A percentile compares a stretch with the other conserved stretches of the same genome.
Conservation (phyloP, 345 rosid species). For the Gynandropsis gynandra region DNA sequence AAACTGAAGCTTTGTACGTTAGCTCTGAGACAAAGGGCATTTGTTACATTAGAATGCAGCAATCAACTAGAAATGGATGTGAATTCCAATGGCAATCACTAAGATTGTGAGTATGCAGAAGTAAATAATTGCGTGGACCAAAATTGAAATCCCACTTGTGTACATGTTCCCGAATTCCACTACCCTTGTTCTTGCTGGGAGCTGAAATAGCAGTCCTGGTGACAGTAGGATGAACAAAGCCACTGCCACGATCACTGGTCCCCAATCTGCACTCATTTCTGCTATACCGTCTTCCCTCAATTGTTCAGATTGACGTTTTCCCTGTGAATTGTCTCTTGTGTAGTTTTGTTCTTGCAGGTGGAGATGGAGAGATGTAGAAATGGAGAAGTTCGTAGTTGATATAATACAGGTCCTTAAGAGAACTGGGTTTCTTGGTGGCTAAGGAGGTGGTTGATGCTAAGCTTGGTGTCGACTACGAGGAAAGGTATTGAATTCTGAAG, state of each 20-base stretch:
- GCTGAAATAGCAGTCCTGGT: conserved; percentile 83
- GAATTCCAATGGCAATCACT: conserved; percentile 49
- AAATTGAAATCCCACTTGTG: conserved; percentile 82
- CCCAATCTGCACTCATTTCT: conserved; percentile 80
- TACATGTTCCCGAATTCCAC: conserved; percentile 92
- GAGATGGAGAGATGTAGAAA: conserved; percentile 17
- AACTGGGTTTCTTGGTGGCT: conserved; percentile 27
- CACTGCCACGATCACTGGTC: conserved; percentile 63
- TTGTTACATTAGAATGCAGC: conserved; percentile 2
- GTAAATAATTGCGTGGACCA: conserved; percentile 76
- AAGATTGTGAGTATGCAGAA: conserved; percentile 78
- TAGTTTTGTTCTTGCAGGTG: conserved; percentile 14
- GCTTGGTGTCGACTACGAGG: conserved; percentile 21
- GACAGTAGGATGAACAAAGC: conserved; percentile 70
- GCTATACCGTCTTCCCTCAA: conserved; percentile 8
- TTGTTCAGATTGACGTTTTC: background rate
- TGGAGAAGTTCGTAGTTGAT: conserved; percentile 21
- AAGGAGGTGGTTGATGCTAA: conserved; percentile 21
- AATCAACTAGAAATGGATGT: conserved; percentile 26
- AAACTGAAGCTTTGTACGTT: conserved; percentile 8
- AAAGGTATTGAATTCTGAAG: conserved; percentile 25
- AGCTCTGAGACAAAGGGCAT: conserved; percentile 1
- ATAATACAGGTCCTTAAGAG: conserved; percentile 20
- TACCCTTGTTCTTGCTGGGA: conserved; percentile 67
- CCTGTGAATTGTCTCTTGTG: conserved; percentile 7